Evolutionary conservation across 1,284 basidiomycete species (phyloP), one percentile per base, ranked within the genome.

Genomic region (Boletus hoseneyae): DNA sequence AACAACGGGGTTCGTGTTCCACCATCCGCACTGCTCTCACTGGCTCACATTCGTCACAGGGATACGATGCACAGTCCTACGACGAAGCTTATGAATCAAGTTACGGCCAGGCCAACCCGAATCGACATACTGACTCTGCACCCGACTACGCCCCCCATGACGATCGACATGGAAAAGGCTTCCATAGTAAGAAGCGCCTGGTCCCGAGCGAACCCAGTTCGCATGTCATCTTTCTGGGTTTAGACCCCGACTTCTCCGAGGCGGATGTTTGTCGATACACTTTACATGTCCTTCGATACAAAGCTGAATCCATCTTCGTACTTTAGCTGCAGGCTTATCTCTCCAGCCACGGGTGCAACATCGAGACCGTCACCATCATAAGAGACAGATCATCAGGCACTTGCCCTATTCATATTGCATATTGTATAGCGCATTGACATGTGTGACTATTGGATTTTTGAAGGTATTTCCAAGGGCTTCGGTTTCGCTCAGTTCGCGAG

Each of bases 331-430:
- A 87, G 73, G 81, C 83, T 50, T 90, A 84, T 70, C 81, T 95
- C 54, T 74, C 80, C 51, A 79, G 77, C 53, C 78, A 87, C 65
- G 84, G 83, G 56, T 88, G 81, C 72, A 79, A 73, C 65, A 75
- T 89, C 60, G 87, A 90, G 70, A 87, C 86, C 57, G 88, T 91
- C 62, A 95, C 91, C 61, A 93, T 97, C 59, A 93, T 95, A 68
- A 84, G 89, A 76, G 94, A 97, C 70, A 87, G 89, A 80, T 79
- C 81, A 78, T 85, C 91, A 82, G 92, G 88, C 87, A 90, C 83
- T 88, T 87, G 80, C 83, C 85, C 62, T 74, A 78, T 87, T 87
- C 80, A 78, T 82, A 82, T 83, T 69, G 42, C 78, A 73, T 72
- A 69, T 69, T 74, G 73, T 76, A 72, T 77, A 69, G 75, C 75